Percentiles rank a stretch among this genome's conserved stretches.
Evolutionary conservation across 208 protist genomes (phyloP).

Genomic region (Borovskyia barvae): DNA sequence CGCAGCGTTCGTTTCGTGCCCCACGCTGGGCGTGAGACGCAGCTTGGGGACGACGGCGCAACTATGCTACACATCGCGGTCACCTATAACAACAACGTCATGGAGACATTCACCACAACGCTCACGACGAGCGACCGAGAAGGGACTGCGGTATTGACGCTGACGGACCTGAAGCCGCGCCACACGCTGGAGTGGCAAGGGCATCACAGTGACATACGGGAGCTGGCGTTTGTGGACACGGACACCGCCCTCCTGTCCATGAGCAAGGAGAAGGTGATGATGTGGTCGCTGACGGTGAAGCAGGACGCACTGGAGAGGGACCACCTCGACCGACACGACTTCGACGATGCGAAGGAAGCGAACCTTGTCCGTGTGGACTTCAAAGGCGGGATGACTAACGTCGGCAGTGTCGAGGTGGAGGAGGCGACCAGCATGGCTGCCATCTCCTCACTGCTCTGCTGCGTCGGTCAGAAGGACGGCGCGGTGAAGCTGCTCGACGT

Average conservation of each 20-base stretch:
- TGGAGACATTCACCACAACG: slow-evolving; percentile 67
- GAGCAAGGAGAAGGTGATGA: slow-evolving; percentile 76
- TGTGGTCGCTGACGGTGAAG: slow-evolving; percentile 73
- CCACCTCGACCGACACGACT: slow-evolving; percentile 52
- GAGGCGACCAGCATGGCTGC: slow-evolving; percentile 60
- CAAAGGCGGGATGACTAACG: slow-evolving; percentile 51
- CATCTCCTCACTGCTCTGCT: slow-evolving; percentile 65
- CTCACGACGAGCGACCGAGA: slow-evolving; percentile 59
- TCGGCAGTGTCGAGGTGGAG: slow-evolving; percentile 51
- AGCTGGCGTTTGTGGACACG: slow-evolving; percentile 73
- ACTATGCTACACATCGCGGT: slow-evolving; percentile 76
- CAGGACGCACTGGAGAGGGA: slow-evolving; percentile 36
- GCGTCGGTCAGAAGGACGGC: slow-evolving; percentile 72
- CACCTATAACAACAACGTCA: slow-evolving; percentile 81
- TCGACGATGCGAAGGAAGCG: slow-evolving; percentile 73
- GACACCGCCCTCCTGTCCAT: slow-evolving; percentile 79
- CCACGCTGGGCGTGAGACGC: slow-evolving; percentile 21
- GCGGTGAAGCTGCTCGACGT: slow-evolving; percentile 69
- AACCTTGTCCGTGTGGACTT: slow-evolving; percentile 53
- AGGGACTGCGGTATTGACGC: slow-evolving; percentile 54
- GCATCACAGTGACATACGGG: slow-evolving; percentile 77
- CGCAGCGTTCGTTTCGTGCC: slow-evolving; percentile 81
- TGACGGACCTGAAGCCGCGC: slow-evolving; percentile 63
- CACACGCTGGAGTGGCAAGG: slow-evolving; percentile 56
- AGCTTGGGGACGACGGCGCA: slow-evolving; percentile 28